Conservation (phyloP, 768 basidiomycete species). For the Mycena vulgaris region DNA sequence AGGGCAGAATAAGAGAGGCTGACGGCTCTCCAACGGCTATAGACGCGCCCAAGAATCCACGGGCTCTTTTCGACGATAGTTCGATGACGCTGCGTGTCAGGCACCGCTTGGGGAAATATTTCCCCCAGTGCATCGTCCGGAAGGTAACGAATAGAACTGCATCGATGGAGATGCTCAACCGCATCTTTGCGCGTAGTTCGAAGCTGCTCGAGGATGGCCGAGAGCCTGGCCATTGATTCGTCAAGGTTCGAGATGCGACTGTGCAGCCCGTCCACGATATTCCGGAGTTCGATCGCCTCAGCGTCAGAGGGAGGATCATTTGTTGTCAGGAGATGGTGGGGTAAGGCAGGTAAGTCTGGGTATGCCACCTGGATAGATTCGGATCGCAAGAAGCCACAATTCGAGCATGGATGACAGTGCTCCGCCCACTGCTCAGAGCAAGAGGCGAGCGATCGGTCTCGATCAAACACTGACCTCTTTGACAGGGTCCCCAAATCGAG, state of each 20-base stretch:
- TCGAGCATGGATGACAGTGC: no score
- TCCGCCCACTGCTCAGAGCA: no score
- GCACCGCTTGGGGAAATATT: conserved; percentile 10
- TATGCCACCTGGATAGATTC: no score
- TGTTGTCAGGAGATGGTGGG: not conserved
- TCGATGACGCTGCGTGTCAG: not conserved
- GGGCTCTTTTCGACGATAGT: not conserved
- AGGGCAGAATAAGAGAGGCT: not conserved
- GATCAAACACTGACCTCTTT: no score
- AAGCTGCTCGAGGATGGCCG: not conserved
- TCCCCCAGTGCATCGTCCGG: conserved; percentile 5
- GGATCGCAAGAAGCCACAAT: no score
- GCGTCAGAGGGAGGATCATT: no score
- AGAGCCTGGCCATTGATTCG: not conserved
- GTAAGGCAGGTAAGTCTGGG: no score
- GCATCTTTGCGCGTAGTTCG: not conserved
- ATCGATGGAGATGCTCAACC: no score
- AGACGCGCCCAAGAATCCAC: conserved; percentile 20
- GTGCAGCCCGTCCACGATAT: not conserved
- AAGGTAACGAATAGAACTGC: conserved; percentile 1
- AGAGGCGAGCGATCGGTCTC: no score
- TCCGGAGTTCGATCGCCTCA: not conserved
- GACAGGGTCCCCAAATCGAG: no score
- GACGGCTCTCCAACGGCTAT: not conserved
- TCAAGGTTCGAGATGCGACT: not conserved